Evolutionary conservation across 192 early-diverging fungal genomes (phyloP), one percentile per base, ranked within the genome.

Genomic region (Ambispora gerdemannii): DNA sequence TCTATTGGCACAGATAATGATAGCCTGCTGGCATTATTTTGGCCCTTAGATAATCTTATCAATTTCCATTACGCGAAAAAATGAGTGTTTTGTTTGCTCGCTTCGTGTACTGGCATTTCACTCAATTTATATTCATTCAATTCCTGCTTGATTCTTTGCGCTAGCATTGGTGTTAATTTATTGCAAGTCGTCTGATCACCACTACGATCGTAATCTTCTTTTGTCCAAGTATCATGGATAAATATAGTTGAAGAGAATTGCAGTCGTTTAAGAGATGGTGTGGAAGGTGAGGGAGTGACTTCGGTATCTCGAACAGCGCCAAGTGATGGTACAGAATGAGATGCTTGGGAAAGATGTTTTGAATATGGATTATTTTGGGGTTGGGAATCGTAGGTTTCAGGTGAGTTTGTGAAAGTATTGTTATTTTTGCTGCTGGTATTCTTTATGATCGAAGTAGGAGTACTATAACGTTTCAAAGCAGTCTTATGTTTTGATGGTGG

Each of bases 121-220:
- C 82, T 80, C 56, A 90, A 82, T 80, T 98, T 98, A 82, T 89
- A 98, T 61, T 92, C 86, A 80, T 98, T 98, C 61, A 98, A 77
- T 75, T 98, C 96, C 74, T 93, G 86, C 55, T 95, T 90, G 76
- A 98, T 97, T 70, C 80, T 78, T 67, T 91, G 88, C 38, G 94
- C 93, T 61, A 96, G 81, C 32, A 87, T 79, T 17, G 93, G 88
- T 3, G 95, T 97, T 0, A 98, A 76, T 58, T 90, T 87, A 59
- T 83, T 83, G 67, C 92, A 93, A 15, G 93, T 95, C 50, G 92
- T 85, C 2, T 84, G 77, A 77, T 94, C 90, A 55, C 91, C 93
- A 50, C 87, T 86, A n/a, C 95, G 84, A 74, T 97, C 94, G 75
- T 98, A 98, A 53, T 95, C 91, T 19, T 78, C 78, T 1, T 85